Evolutionary conservation across 2,329 filamentous ascomycete genomes (phyloP).

Genomic region (Apiospora arundinis): DNA sequence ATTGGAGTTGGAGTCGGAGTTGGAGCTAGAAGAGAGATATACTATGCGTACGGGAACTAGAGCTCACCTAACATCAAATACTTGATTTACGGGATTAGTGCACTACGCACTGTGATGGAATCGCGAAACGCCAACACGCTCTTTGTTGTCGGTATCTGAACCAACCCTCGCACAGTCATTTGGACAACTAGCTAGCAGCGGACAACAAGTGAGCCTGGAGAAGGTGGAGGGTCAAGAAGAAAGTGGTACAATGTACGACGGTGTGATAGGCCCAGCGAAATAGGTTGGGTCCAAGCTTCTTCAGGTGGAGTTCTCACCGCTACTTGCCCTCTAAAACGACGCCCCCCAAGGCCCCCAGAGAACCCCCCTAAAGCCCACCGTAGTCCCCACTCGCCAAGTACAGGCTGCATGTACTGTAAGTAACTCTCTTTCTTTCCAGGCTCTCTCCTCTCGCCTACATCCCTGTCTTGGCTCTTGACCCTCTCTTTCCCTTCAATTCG

Average conservation of each 20-base stretch:
- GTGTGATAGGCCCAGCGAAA: conserved; percentile 22
- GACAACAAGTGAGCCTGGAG: background rate
- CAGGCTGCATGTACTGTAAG: background rate
- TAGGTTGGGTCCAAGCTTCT: conserved; percentile 25
- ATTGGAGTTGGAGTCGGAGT: too few species aligned
- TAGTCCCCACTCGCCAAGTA: conserved; percentile 13
- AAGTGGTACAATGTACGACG: conserved; percentile 3
- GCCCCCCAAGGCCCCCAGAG: background rate
- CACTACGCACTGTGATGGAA: background rate
- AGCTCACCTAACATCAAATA: background rate
- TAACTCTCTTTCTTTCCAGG: background rate
- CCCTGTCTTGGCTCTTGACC: conserved; percentile 14
- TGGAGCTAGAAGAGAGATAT: too few species aligned
- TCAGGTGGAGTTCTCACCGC: conserved; percentile 25
- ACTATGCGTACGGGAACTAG: background rate
- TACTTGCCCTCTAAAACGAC: conserved; percentile 21
- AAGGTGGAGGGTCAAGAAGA: background rate
- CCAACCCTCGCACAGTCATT: conserved; percentile 8
- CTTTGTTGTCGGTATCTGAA: conserved; percentile 2
- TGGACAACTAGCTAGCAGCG: background rate
- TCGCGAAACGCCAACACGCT: conserved; percentile 17
- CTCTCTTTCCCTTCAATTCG: conserved; percentile 8
- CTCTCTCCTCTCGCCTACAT: conserved; percentile 12
- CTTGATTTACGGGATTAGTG: background rate
- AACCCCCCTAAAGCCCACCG: too few species aligned